phyloP scores from a whole-genome alignment of 768 basidiomycete species.

The Rhizopogon vinicolor region DNA sequence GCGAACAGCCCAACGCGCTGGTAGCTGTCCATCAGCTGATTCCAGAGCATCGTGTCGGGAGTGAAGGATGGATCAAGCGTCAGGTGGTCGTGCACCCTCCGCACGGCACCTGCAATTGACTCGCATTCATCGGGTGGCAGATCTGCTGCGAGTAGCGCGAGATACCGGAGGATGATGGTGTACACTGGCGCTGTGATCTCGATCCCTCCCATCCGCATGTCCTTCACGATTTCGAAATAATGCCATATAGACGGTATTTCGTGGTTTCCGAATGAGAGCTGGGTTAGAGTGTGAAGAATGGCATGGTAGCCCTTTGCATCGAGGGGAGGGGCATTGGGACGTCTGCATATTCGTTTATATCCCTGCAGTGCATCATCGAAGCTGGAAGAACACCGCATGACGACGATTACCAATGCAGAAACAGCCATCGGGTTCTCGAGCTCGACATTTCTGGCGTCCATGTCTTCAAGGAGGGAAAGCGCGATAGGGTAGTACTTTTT shows the following conservation, averaged over 20 bases:
- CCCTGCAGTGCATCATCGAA: conserved; percentile 58
- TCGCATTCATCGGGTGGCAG: conserved; percentile 18
- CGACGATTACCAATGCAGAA: conserved; percentile 53
- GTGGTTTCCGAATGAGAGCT: conserved; percentile 44
- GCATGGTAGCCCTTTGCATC: conserved; percentile 56
- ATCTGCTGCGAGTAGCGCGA: conserved; percentile 39
- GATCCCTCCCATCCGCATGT: conserved; percentile 70
- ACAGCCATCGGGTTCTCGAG: conserved; percentile 39
- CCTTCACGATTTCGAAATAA: conserved; percentile 73
- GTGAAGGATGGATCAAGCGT: conserved; percentile 75
- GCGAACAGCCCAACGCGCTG: conserved; percentile 68
- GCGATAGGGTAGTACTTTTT: conserved; percentile 45
- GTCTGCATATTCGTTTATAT: conserved; percentile 43
- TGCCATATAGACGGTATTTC: conserved; percentile 38
- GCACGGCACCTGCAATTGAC: conserved; percentile 44
- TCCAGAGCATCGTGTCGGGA: conserved; percentile 68
- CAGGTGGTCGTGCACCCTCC: conserved; percentile 68
- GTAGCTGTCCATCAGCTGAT: conserved; percentile 88
- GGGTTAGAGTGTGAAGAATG: conserved; percentile 62
- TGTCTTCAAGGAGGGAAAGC: conserved; percentile 56
- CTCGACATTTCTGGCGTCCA: conserved; percentile 48
- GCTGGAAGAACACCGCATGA: conserved; percentile 57
- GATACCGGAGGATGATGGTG: conserved; percentile 57
- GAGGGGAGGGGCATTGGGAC: conserved; percentile 28
- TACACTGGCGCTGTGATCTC: conserved; percentile 57